These are phyloP conservation scores for Allium sativum DNA, from an alignment of 106 monocot species.

Conservation along the genomic window DNA sequence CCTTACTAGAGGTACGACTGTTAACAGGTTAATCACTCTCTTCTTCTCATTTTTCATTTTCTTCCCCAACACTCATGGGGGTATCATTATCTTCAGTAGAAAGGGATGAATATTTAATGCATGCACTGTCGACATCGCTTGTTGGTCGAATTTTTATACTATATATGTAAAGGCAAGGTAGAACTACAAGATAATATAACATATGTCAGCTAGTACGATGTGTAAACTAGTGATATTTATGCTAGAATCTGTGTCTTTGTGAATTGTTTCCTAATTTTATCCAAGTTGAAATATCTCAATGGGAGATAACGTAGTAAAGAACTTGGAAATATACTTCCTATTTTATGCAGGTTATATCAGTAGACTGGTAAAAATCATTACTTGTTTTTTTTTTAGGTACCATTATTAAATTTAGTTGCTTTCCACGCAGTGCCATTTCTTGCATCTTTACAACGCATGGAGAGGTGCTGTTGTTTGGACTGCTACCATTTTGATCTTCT, in stretches of 20 bases:
- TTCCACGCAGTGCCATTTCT: slow-evolving; percentile 15
- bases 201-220: too few species aligned
- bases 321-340: too few species aligned
- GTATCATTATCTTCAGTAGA: slow-evolving; percentile 32
- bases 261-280: too few species aligned
- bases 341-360: too few species aligned
- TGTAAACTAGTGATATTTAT: too few species aligned
- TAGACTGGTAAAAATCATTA: slow-evolving; percentile 5
- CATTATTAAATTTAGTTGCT: slow-evolving; percentile 17
- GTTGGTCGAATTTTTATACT: slow-evolving; percentile 8
- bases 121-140: slow-evolving; percentile 4
- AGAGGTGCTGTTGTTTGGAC: slow-evolving; percentile 34
- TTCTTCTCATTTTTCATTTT: slow-evolving; percentile 67
- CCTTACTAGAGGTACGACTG: too few species aligned
- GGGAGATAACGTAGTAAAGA: too few species aligned
- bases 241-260: too few species aligned
- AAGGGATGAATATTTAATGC: slow-evolving; percentile 26
- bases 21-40: too few species aligned
- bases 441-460: slow-evolving; percentile 10
- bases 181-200: slow-evolving; percentile 37
- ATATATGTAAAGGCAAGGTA: slow-evolving; percentile 94
- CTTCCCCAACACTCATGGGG: slow-evolving; percentile 15
- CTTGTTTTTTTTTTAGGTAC: slow-evolving; percentile 27
- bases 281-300: too few species aligned
- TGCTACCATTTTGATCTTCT: too few species aligned